Conservation (phyloP, 805 yeast genomes). For the Jamesozyma piceae region DNA sequence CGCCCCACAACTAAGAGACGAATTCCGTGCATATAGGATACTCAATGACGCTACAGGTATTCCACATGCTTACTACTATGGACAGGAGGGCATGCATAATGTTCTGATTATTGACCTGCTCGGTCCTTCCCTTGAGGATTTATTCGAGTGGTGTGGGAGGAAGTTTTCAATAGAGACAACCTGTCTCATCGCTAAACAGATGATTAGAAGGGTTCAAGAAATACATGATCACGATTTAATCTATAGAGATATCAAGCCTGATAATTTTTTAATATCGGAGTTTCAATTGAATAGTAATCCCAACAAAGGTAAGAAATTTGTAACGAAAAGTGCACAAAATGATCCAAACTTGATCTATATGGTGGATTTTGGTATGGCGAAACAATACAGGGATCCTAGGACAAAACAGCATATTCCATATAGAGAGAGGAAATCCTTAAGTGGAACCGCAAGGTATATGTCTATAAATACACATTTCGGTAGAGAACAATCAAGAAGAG, state of each 20-base stretch:
- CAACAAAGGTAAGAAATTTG: slow-evolving; percentile 39
- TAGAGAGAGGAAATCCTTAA: slow-evolving; percentile 87
- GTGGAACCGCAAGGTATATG: slow-evolving; percentile 99
- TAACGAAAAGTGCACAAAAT: slow-evolving; percentile 1
- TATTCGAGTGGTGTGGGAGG: slow-evolving; percentile 97
- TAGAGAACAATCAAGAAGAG: slow-evolving; percentile 92
- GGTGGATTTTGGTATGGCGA: slow-evolving; percentile 98
- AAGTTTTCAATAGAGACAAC: slow-evolving; percentile 81
- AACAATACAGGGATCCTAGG: slow-evolving; percentile 93
- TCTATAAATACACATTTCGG: slow-evolving; percentile 95
- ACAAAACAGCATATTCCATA: slow-evolving; percentile 94
- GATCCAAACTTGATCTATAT: slow-evolving; percentile 80
- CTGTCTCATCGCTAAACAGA: slow-evolving; percentile 88
- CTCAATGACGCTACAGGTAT: slow-evolving; percentile 75
- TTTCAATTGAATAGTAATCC: slow-evolving; percentile 52
- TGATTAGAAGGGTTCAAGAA: slow-evolving; percentile 78
- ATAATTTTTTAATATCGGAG: slow-evolving; percentile 65
- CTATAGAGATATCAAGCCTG: slow-evolving; percentile 95
- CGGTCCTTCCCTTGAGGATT: slow-evolving; percentile 92
- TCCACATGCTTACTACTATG: slow-evolving; percentile 95
- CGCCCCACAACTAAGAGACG: slow-evolving; percentile 95
- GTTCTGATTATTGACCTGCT: slow-evolving; percentile 86
- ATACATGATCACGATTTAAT: slow-evolving; percentile 86
- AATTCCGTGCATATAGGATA: slow-evolving; percentile 88
- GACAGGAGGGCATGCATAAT: slow-evolving; percentile 96